phyloP scores from a whole-genome alignment of 441 rosid species.

The Melastoma candidum region DNA sequence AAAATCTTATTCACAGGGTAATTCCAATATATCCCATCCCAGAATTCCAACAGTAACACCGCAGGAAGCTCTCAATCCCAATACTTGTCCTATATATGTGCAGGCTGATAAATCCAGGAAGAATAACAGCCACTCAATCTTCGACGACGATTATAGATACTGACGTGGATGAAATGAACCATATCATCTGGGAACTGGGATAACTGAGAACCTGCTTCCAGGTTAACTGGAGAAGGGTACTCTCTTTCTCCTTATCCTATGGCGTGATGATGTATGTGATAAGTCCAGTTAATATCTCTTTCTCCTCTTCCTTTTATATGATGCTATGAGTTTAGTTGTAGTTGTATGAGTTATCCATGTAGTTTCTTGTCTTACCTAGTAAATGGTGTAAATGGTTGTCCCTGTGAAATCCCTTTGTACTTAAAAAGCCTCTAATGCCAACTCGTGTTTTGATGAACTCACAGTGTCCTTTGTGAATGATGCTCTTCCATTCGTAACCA shows the following conservation, averaged over 20 bases:
- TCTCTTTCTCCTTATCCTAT: not conserved
- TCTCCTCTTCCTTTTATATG: not conserved
- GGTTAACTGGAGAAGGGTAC: too few relatives aligned
- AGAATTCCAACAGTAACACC: too few relatives aligned
- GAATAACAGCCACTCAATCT: constrained; percentile 11
- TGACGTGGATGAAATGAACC: constrained; percentile 10
- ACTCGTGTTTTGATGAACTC: too few relatives aligned
- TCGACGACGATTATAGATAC: constrained; percentile 22
- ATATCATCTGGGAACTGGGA: not conserved
- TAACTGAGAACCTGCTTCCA: too few relatives aligned
- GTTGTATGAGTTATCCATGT: too few relatives aligned
- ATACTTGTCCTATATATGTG: not conserved
- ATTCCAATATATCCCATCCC: not conserved
- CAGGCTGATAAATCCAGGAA: constrained; percentile 63
- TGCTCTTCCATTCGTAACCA: too few relatives aligned
- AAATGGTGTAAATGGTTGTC: too few relatives aligned
- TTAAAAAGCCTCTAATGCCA: too few relatives aligned
- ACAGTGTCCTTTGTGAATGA: too few relatives aligned
- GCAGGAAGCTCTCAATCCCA: not conserved
- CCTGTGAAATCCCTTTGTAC: too few relatives aligned
- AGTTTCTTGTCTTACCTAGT: too few relatives aligned
- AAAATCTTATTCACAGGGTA: constrained; percentile 68
- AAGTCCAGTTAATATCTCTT: not conserved
- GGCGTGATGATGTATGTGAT: not conserved
- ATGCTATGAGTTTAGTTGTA: too few relatives aligned